Percentiles rank a stretch among this genome's conserved stretches.
These are phyloP conservation scores for Carpinus viminea DNA, from an alignment of 306 rosid genomes.

Conservation along the genomic window DNA sequence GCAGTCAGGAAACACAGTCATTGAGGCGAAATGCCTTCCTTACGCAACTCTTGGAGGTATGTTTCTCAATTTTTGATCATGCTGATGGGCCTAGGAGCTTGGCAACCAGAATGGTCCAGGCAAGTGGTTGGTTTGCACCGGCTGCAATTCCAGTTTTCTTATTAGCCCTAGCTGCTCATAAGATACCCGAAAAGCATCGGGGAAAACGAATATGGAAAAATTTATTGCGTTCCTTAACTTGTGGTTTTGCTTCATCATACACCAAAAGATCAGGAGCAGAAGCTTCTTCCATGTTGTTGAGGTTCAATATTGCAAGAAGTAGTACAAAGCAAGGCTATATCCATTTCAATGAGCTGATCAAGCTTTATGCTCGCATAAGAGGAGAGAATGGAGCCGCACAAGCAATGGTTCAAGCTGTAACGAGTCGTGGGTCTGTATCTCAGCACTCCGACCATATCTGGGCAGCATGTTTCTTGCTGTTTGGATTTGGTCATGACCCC, in stretches of 20 bases:
- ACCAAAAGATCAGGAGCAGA: conserved; percentile 67
- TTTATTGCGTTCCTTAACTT: conserved; percentile 47
- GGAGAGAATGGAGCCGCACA: conserved; percentile 56
- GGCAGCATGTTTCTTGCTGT: conserved; percentile 82
- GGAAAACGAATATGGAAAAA: conserved; percentile 54
- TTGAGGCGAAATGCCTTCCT: conserved; percentile 66
- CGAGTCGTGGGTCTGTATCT: conserved; percentile 50
- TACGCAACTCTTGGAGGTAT: conserved; percentile 77
- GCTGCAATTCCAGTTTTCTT: conserved; percentile 61
- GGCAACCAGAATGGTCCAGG: conserved; percentile 81
- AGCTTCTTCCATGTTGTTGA: conserved; percentile 79
- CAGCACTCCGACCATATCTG: conserved; percentile 68
- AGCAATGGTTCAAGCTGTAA: conserved; percentile 74
- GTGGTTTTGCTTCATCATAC: conserved; percentile 62
- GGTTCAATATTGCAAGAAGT: conserved; percentile 71
- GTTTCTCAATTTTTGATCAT: conserved; percentile 89
- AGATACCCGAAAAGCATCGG: conserved; percentile 59
- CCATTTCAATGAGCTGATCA: conserved; percentile 61
- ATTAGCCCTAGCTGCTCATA: conserved; percentile 67
- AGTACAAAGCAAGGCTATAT: conserved; percentile 56
- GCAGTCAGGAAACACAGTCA: conserved; percentile 51
- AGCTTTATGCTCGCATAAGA: conserved; percentile 66
- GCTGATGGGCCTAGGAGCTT: conserved; percentile 88
- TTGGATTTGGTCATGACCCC: conserved; percentile 79
- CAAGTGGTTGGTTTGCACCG: conserved; percentile 90